Evolutionary conservation across 176 grass and related monocot species (phyloP), one percentile per base, ranked within the genome.

Genomic region (Aegilops sharonensis): DNA sequence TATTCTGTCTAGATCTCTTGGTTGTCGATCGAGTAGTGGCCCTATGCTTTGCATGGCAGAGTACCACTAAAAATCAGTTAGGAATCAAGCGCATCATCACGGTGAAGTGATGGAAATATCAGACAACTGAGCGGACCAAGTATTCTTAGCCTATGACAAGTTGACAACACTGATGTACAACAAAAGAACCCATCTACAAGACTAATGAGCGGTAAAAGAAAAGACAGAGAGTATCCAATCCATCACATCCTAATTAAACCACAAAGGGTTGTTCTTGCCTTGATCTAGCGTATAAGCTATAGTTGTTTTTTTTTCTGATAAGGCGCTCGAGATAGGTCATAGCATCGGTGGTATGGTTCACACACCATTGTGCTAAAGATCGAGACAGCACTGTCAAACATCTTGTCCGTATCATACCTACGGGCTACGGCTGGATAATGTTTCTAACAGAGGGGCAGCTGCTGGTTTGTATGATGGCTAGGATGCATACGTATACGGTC

Each of bases 381-480:
- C 85, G 80, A 57, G 77, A 21, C 57, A 75, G n/a, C 36, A 79
- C 40, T 70, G 54, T 78, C 64, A 89, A 73, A 70, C 61, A 60
- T 86, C 79, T 60, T 68, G 89, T 84, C 37, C 39, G 15, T 72
- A 68, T 40, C 81, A 78, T 74, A 34, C 87, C 63, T 81, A 48
- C 56, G 56, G 56, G 20, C 43, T 77, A 31, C 18, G 47, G 72
- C 71, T 78, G 87, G 80, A 91, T 84, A 91, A 88, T 72, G 80
- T 87, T 88, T 84, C 43, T 73, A 90, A 83, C 40, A 65, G 67
- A 82, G 45, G 40, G 56, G 72, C 86, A 78, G 78, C 90, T 64
- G 42, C 63, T 56, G 81, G 81, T 86, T 89, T 89, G 88, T 92
- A 95, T 91, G 93, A 95, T 91, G 88, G 86, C 56, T 78, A 95